Evolutionary conservation across 257 asterid species (phyloP), one percentile per base, ranked within the genome.

Genomic region (Solanum medicagineum): DNA sequence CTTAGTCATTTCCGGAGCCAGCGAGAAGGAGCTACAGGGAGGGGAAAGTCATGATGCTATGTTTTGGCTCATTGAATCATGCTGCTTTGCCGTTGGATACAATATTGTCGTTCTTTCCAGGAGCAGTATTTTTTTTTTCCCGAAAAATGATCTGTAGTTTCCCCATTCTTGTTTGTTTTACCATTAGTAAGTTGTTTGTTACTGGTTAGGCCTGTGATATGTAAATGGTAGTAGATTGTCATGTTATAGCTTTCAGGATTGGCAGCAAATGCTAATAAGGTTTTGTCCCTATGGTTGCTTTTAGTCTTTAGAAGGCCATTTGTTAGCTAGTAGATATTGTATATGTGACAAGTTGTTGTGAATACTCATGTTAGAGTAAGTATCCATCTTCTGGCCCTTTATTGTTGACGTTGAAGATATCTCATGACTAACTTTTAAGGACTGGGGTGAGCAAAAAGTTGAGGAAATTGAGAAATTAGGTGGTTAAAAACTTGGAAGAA

Each of bases 1-100:
- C 97, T 97, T 42, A 92, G 98, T 87, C 99, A 94, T 90, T 97
- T 97, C 88, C 98, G 99, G 40, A 94, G 88, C 86, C 97, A 95
- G 89, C 93, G 99, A 1, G 98, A 94, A 89, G 88, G 90, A 69
- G 80, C 87, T 49, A 68, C 55, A 51, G 90, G 90, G 54, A 92
- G 95, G 89, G 94, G 98, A 81, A 92, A 93, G 87, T 85, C 94
- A 1, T 94, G 91, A 93, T 59, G 77, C 45, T 83, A 60, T 10
- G 10, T 60, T 36, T 24, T 54, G 60, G 79, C 10, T 16, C 29
- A 59, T 24, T 13, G 8, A 47, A 80, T 83, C 70, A 26, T 73
- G 55, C 69, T 81, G 47, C 85, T 70, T 80, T 53, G 89, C 85
- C 73, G 69, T 85, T 83, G 49, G 26, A 60, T 79, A 9, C 49